These are phyloP conservation scores for Apiospora phragmitis DNA, from an alignment of 2,329 filamentous ascomycete species.

Conservation along the genomic window DNA sequence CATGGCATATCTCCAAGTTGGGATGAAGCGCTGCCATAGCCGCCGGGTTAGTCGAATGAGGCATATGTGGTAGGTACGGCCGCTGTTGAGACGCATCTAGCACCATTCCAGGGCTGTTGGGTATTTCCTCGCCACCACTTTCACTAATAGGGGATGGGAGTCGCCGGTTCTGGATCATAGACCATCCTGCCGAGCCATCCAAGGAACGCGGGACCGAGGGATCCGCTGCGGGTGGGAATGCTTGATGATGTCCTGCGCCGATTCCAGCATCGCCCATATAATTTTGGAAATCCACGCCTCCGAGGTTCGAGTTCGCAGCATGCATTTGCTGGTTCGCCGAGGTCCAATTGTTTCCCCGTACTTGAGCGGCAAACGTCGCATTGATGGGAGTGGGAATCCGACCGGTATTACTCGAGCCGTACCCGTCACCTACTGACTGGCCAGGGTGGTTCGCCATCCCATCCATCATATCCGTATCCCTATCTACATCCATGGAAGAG, in stretches of 20 bases:
- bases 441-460: constrained; percentile 28
- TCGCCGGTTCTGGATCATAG: constrained; percentile 51
- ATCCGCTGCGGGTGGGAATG: constrained; percentile 37
- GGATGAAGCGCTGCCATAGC: constrained; percentile 36
- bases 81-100: constrained; percentile 36
- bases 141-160: constrained; percentile 63
- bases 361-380: constrained; percentile 55
- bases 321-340: constrained; percentile 33
- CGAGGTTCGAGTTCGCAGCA: constrained; percentile 37
- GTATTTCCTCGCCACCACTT: constrained; percentile 46
- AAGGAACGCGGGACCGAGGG: constrained; percentile 51
- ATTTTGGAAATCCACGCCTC: constrained; percentile 33
- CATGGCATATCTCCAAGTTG: constrained; percentile 34
- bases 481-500: constrained; percentile 35
- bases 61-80: constrained; percentile 34
- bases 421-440: background rate
- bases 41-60: constrained; percentile 35
- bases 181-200: constrained; percentile 49
- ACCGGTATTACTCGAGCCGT: constrained; percentile 29
- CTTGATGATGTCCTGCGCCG: constrained; percentile 23
- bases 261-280: constrained; percentile 24
- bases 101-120: constrained; percentile 39
- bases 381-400: constrained; percentile 63
- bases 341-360: constrained; percentile 53
- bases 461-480: constrained; percentile 54